Evolutionary conservation across 2,329 filamentous ascomycete genomes (phyloP), one percentile per base, ranked within the genome.

Genomic region (Leptographium procerum): DNA sequence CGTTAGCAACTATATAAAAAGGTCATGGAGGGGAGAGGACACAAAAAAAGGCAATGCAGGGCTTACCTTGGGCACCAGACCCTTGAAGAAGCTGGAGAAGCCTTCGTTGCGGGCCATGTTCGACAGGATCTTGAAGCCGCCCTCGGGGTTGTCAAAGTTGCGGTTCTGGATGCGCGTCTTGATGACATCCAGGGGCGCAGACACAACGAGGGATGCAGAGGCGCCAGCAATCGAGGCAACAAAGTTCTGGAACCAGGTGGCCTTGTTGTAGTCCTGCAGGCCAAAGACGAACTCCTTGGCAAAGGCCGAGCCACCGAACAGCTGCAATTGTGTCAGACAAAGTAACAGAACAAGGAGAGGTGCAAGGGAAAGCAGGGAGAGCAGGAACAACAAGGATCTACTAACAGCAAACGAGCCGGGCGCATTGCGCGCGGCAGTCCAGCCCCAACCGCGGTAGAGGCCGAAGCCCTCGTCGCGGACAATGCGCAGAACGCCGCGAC

Each of bases 111-210:
- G 89, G 64, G 89, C 83, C 94, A 99, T 99, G 72, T 91, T 95
- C 63, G 84, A 81, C 62, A 99, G 77, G 67, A 99, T 97, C 68
- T 84, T 84, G 81, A 96, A 90, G 50, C 94, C 94, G 66, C 88
- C 88, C 78, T 97, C 91, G 61, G 92, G 92, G 79, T 96, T 94
- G 64, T 99, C 94, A 68, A 99, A 99, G 80, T 99, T 97, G 70
- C 88, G 85, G 82, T 97, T 97, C 77, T 97, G 92, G 67, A 97
- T 96, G 69, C 92, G 85, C 61, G 92, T 96, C 83, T 97, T 97
- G 82, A 97, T 94, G 66, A 97, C 92, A 70, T 97, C 92, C 60
- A 97, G 82, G 31, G 92, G 92, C 28, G 91, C 91, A n/a, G 91
- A 96, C 55, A 99, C 92, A 54, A 99, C 74, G 52, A 99, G 82